phyloP scores from a whole-genome alignment of 2,329 filamentous ascomycete species.

The Colletotrichum sp. region DNA sequence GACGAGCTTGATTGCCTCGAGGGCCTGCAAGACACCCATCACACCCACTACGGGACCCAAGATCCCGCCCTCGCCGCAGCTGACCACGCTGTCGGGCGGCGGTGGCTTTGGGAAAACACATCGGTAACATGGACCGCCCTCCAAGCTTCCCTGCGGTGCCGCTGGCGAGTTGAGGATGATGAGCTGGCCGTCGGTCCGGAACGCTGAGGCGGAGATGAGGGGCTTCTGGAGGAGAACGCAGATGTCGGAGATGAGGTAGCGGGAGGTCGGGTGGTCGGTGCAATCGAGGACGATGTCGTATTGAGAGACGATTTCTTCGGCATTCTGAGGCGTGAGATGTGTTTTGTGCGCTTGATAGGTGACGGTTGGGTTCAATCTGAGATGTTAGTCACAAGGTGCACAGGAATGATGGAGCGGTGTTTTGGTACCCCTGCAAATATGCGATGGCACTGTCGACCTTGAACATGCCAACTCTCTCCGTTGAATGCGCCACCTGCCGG shows the following conservation, averaged over 20 bases:
- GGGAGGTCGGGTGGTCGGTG: slow-evolving; percentile 89
- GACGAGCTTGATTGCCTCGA: slow-evolving; percentile 88
- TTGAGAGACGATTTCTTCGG: slow-evolving; percentile 65
- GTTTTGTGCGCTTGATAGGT: slow-evolving; percentile 66
- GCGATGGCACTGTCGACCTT: slow-evolving; percentile 82
- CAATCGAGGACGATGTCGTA: slow-evolving; percentile 94
- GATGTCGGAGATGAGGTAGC: slow-evolving; percentile 91
- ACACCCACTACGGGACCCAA: slow-evolving; percentile 89
- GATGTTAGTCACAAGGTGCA: background rate
- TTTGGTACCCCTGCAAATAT: too few relatives aligned
- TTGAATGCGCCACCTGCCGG: slow-evolving; percentile 84
- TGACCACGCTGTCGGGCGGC: slow-evolving; percentile 80
- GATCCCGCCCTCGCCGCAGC: slow-evolving; percentile 92
- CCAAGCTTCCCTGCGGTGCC: slow-evolving; percentile 56
- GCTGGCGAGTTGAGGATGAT: slow-evolving; percentile 87
- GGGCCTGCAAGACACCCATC: slow-evolving; percentile 91
- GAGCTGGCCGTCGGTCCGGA: slow-evolving; percentile 88
- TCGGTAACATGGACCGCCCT: slow-evolving; percentile 86
- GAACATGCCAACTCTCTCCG: slow-evolving; percentile 69
- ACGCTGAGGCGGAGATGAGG: slow-evolving; percentile 86
- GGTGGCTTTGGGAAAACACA: slow-evolving; percentile 92
- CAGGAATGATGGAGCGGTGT: too few relatives aligned
- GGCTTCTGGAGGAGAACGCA: slow-evolving; percentile 82
- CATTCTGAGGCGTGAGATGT: slow-evolving; percentile 73
- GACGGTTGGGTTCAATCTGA: slow-evolving; percentile 75